phyloP scores from a whole-genome alignment of 2,329 filamentous ascomycete genomes.

The Venturia nashicola region DNA sequence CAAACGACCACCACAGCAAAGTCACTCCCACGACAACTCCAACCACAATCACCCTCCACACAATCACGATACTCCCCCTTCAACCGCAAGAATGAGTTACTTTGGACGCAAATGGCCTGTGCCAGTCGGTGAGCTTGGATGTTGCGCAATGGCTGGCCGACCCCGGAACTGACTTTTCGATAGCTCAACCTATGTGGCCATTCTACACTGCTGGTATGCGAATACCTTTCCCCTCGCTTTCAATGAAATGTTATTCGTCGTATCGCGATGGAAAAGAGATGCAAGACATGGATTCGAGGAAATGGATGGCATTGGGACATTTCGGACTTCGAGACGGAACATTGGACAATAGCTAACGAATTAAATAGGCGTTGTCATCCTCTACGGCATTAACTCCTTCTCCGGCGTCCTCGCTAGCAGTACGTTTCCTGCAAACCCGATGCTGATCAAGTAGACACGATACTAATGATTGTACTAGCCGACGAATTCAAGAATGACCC shows the following conservation, averaged over 20 bases:
- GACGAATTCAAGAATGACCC: slow-evolving; percentile 97
- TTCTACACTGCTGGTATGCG: slow-evolving; percentile 90
- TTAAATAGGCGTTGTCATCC: slow-evolving; percentile 63
- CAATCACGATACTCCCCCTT: background rate
- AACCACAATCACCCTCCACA: background rate
- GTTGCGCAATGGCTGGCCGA: background rate
- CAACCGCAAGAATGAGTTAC: slow-evolving; percentile 24
- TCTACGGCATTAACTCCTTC: slow-evolving; percentile 82
- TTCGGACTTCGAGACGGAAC: background rate
- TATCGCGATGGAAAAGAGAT: background rate
- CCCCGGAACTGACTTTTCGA: slow-evolving; percentile 15
- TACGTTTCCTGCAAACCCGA: slow-evolving; percentile 36
- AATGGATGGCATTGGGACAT: background rate
- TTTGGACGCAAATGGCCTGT: slow-evolving; percentile 40
- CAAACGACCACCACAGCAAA: background rate
- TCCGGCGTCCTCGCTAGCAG: slow-evolving; percentile 66
- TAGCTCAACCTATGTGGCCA: slow-evolving; percentile 82
- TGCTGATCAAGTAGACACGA: background rate
- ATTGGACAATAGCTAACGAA: background rate
- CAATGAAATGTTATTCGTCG: background rate
- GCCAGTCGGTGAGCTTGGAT: slow-evolving; percentile 30
- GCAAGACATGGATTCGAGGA: background rate
- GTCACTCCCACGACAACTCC: background rate
- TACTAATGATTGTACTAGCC: slow-evolving; percentile 38
- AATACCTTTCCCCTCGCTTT: background rate